phyloP scores from a whole-genome alignment of 2,329 filamentous ascomycete species.

The Biscogniauxia sp. region DNA sequence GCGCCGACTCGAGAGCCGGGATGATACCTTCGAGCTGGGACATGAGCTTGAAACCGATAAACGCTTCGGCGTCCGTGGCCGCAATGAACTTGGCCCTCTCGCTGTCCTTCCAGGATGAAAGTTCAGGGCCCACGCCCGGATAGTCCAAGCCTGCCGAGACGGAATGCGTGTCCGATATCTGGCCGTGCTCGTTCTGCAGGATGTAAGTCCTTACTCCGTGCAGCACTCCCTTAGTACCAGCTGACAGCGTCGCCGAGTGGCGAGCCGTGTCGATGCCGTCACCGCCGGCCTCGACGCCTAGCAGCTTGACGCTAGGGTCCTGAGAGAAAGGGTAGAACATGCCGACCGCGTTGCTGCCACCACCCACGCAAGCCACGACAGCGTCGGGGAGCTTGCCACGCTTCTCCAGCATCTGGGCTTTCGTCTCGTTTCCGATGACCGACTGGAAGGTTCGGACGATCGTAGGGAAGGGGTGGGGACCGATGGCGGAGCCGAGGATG shows the following conservation, averaged over 20 bases:
- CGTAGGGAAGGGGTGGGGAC: constrained; percentile 95
- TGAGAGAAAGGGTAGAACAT: constrained; percentile 98
- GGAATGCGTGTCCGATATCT: constrained; percentile 93
- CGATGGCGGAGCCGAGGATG: constrained; percentile 96
- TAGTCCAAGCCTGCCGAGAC: constrained; percentile 97
- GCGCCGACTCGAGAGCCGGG: constrained; percentile 88
- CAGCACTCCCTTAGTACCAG: constrained; percentile 85
- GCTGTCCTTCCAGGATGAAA: constrained; percentile 89
- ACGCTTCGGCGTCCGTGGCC: constrained; percentile 87
- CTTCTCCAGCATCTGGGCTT: constrained; percentile 81
- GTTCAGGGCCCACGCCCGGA: constrained; percentile 91
- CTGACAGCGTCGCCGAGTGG: constrained; percentile 84
- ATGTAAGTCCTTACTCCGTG: constrained; percentile 97
- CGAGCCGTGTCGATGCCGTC: constrained; percentile 83
- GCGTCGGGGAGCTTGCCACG: constrained; percentile 90
- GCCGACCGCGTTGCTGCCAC: constrained; percentile 90
- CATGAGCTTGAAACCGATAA: constrained; percentile 81
- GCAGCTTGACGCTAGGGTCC: constrained; percentile 78
- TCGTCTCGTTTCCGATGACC: constrained; percentile 93
- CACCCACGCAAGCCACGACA: constrained; percentile 94
- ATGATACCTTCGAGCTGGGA: constrained; percentile 94
- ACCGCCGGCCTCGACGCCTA: constrained; percentile 93
- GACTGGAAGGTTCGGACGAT: constrained; percentile 98
- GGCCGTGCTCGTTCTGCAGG: constrained; percentile 86
- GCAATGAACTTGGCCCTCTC: constrained; percentile 84